Evolutionary conservation across 2,329 filamentous ascomycete genomes (phyloP), one percentile per base, ranked within the genome.

Genomic region (Xylariaceae sp.): DNA sequence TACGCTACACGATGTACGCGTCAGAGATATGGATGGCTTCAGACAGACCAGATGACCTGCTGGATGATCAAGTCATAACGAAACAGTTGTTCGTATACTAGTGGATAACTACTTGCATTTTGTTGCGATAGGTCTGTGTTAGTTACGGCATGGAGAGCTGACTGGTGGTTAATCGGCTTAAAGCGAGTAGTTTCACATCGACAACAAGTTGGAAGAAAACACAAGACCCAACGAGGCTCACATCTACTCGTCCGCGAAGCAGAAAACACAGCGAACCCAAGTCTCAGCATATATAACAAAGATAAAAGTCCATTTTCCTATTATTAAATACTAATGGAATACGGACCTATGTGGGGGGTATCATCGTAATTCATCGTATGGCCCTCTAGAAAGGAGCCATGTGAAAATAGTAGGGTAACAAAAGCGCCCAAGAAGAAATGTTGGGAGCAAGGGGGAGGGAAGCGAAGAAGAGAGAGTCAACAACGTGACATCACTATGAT

Each of bases 311-410:
- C 56, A 49, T 51, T 49, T 53, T 37, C 37, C 37, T 42, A 13
- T 9, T 8, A 42, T 9, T 42, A 42, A 4, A 42, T 42, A 42
- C 37, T 10, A 42, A 53, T 53, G 23, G n/a, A 55, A 50, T 58
- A 58, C 35, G 58, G 55, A 62, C 61, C 50, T 47, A 35, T 35
- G 10, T 15, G 8, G 44, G 55, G 60, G 61, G 61, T 62, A 62
- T 62, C 61, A 61, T 62, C 61, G 58, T 62, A 58, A 62, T 56
- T 62, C 61, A 52, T 62, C 57, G 44, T 56, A 45, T 23, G 51
- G 50, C 55, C 53, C 53, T 55, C 37, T 23, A 45, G 49, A 39
- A 56, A 53, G 48, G 52, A 56, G 55, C 52, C 30, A 54, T 44
- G 58, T 39, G 47, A 56, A 48, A 61, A 53, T 61, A 56, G 23